Evolutionary conservation across 164 flowering plant genomes (phyloP).

Genomic region (Paratinospora sagittata): DNA sequence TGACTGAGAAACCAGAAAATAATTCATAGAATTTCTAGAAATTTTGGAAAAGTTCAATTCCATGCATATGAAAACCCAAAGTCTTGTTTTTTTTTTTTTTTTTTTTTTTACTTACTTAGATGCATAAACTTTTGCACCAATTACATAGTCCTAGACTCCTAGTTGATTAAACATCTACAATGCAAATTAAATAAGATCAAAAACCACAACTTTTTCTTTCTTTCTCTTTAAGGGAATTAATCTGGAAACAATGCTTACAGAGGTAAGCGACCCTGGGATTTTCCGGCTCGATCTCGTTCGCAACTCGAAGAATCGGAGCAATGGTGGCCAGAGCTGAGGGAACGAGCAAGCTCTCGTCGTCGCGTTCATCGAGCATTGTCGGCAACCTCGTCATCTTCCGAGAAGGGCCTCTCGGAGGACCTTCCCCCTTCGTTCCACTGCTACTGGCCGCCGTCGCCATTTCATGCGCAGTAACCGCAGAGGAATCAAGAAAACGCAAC

Average conservation of each 20-base stretch:
- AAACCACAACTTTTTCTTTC: too few relatives aligned
- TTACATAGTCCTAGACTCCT: too few relatives aligned
- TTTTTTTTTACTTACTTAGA: too few relatives aligned
- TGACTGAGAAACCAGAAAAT: too few relatives aligned
- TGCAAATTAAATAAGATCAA: too few relatives aligned
- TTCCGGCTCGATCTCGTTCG: slow-evolving; percentile 67
- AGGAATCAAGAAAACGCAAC: neutral
- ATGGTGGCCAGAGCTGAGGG: slow-evolving; percentile 73
- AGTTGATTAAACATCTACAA: too few relatives aligned
- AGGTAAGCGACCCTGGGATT: slow-evolving; percentile 81
- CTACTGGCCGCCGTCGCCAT: slow-evolving; percentile 32
- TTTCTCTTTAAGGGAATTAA: neutral
- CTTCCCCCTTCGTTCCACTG: slow-evolving; percentile 20
- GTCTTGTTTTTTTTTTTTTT: too few relatives aligned
- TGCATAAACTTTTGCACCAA: too few relatives aligned
- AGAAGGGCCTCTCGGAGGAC: slow-evolving; percentile 12
- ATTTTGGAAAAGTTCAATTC: too few relatives aligned
- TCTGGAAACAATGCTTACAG: slow-evolving; percentile 40
- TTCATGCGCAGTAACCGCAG: neutral
- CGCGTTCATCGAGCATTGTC: slow-evolving; percentile 19
- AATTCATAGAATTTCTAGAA: too few relatives aligned
- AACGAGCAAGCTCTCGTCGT: slow-evolving; percentile 34
- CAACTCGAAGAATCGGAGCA: slow-evolving; percentile 87
- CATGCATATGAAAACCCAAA: too few relatives aligned
- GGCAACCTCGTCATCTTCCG: slow-evolving; percentile 20